Evolutionary conservation across 2,329 filamentous ascomycete species (phyloP).

Genomic region (Arthrinium puccinioides): DNA sequence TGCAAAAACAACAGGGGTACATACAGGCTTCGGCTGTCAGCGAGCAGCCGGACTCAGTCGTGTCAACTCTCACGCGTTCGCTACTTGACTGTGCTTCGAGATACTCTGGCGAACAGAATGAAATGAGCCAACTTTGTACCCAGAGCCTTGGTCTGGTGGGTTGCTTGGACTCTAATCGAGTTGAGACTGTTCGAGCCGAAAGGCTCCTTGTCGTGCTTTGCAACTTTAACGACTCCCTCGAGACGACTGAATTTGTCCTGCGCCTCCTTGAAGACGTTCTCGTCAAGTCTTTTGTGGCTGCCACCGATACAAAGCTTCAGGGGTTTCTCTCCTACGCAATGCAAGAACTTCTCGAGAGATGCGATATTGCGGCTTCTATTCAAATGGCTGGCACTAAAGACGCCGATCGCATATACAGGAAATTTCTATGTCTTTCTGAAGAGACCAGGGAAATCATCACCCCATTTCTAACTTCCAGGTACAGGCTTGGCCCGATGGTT

Average conservation of each 20-base stretch:
- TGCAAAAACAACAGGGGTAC: conserved; percentile 66
- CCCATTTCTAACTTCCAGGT: conserved; percentile 81
- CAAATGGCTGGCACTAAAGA: conserved; percentile 35
- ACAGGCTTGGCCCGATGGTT: conserved; percentile 60
- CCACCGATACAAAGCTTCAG: conserved; percentile 79
- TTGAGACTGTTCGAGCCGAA: conserved; percentile 73
- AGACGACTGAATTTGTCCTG: conserved; percentile 79
- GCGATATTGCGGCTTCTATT: conserved; percentile 59
- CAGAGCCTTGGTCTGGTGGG: conserved; percentile 83
- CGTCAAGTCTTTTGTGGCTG: conserved; percentile 85
- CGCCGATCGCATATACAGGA: conserved; percentile 55
- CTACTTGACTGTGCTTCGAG: conserved; percentile 81
- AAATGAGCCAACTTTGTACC: conserved; percentile 67
- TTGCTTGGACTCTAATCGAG: conserved; percentile 82
- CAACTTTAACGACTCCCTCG: conserved; percentile 73
- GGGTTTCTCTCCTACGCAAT: conserved; percentile 91
- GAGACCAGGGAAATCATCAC: conserved; percentile 73
- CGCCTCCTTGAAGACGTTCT: conserved; percentile 82
- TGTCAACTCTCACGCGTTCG: conserved; percentile 65
- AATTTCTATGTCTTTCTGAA: conserved; percentile 75
- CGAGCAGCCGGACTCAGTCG: conserved; percentile 72
- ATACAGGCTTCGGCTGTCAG: conserved; percentile 74
- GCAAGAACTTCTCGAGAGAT: conserved; percentile 79
- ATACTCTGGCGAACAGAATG: conserved; percentile 60
- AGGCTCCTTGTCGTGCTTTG: conserved; percentile 78